Conservation (phyloP, 2,329 filamentous ascomycete species). For the Aureobasidium sp. region DNA sequence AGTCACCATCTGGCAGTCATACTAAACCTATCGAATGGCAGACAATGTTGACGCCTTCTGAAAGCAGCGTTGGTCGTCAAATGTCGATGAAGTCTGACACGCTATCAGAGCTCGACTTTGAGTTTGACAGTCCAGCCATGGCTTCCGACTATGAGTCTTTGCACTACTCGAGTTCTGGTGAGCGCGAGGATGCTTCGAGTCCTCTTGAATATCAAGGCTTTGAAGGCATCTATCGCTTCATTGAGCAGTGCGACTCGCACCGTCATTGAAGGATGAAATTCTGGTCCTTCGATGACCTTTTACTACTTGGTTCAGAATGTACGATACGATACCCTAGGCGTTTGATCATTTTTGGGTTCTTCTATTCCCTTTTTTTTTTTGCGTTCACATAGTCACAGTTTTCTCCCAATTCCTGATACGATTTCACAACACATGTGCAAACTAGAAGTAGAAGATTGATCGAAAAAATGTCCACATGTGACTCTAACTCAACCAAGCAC, state of each 20-base stretch:
- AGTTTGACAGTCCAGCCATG: slow-evolving; percentile 32
- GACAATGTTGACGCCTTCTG: slow-evolving; percentile 47
- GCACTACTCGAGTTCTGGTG: slow-evolving; percentile 38
- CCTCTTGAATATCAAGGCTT: slow-evolving; percentile 55
- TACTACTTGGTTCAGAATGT: slow-evolving; percentile 2
- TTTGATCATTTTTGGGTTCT: no score
- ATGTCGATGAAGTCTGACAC: slow-evolving; percentile 24
- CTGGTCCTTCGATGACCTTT: background rate
- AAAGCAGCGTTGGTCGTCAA: slow-evolving; percentile 25
- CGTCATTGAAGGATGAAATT: background rate
- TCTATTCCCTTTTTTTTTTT: background rate
- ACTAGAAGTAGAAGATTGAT: no score
- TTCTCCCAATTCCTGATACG: no score
- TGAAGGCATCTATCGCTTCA: slow-evolving; percentile 60
- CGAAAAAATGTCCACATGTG: no score
- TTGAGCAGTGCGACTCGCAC: slow-evolving; percentile 53
- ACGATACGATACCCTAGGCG: slow-evolving; percentile 12
- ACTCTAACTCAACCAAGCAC: no score
- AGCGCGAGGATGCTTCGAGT: slow-evolving; percentile 24
- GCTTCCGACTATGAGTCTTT: slow-evolving; percentile 53
- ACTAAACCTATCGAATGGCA: slow-evolving; percentile 38
- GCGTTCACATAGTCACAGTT: no score
- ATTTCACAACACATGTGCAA: no score
- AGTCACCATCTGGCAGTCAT: slow-evolving; percentile 31
- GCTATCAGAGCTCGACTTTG: slow-evolving; percentile 27